Conservation (phyloP, 257 asterid species). For the Haberlea rhodopensis region DNA sequence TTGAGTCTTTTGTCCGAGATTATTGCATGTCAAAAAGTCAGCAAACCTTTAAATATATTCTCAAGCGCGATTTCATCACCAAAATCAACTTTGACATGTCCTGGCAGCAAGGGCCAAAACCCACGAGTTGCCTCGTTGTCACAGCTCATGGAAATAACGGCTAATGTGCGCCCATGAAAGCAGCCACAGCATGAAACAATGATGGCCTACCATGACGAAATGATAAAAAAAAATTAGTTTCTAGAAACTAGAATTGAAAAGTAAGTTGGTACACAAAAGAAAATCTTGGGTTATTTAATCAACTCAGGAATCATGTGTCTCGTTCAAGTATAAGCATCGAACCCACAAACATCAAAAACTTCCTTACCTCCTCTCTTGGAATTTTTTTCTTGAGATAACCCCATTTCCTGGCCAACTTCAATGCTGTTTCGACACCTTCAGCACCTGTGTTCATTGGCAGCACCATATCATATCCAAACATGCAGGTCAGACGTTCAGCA, state of each 20-base stretch:
- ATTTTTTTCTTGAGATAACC: conserved; percentile 77
- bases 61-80: conserved; percentile 73
- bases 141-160: conserved; percentile 94
- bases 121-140: conserved; percentile 93
- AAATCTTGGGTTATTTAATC: neutral
- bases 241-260: neutral
- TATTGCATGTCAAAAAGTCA: conserved; percentile 20
- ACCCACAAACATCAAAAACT: conserved; percentile 12
- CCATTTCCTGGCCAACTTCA: conserved; percentile 92
- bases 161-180: conserved; percentile 95
- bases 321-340: conserved; percentile 8
- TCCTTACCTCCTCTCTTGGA: conserved; percentile 73
- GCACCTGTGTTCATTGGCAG: conserved; percentile 98
- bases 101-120: conserved; percentile 84
- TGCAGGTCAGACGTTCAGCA: conserved; percentile 68
- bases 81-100: conserved; percentile 83
- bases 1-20: neutral
- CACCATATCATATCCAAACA: conserved; percentile 91
- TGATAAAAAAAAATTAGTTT: neutral
- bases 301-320: neutral
- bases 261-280: conserved; percentile 12
- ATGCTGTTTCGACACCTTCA: conserved; percentile 95
- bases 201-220: conserved; percentile 56
- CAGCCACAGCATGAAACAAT: conserved; percentile 98
- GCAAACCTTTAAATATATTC: conserved; percentile 69